Percentiles rank a stretch among this genome's conserved stretches.
These are phyloP conservation scores for Cylindrotheca fusiformis DNA, from an alignment of 108 stramenopile species.

Conservation along the genomic window DNA sequence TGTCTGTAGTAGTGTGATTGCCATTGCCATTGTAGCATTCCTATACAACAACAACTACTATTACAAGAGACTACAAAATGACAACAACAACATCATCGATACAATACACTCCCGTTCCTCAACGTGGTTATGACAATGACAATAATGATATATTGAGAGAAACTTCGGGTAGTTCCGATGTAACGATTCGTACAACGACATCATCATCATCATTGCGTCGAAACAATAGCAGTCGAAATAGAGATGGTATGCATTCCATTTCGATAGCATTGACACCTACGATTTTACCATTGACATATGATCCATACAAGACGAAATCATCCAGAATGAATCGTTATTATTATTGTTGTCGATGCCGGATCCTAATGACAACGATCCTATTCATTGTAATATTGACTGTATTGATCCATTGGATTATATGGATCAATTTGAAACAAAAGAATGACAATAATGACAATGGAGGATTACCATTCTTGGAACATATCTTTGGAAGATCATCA, in stretches of 20 bases:
- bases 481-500: too few relatives aligned
- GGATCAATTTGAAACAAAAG: neutral
- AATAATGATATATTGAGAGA: too few relatives aligned
- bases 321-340: too few relatives aligned
- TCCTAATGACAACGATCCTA: neutral
- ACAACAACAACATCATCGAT: too few relatives aligned
- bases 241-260: neutral
- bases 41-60: too few relatives aligned
- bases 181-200: neutral
- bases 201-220: neutral
- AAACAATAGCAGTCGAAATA: neutral
- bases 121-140: neutral
- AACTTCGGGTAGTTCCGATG: too few relatives aligned
- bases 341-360: neutral
- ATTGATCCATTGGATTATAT: neutral
- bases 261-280: neutral
- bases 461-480: too few relatives aligned
- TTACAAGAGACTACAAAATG: too few relatives aligned
- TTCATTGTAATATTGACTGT: neutral
- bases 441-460: too few relatives aligned
- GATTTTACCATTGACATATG: neutral
- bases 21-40: too few relatives aligned
- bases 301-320: neutral
- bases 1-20: too few relatives aligned
- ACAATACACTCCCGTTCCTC: neutral